phyloP scores from a whole-genome alignment of 768 basidiomycete species.

The Russula emetica region DNA sequence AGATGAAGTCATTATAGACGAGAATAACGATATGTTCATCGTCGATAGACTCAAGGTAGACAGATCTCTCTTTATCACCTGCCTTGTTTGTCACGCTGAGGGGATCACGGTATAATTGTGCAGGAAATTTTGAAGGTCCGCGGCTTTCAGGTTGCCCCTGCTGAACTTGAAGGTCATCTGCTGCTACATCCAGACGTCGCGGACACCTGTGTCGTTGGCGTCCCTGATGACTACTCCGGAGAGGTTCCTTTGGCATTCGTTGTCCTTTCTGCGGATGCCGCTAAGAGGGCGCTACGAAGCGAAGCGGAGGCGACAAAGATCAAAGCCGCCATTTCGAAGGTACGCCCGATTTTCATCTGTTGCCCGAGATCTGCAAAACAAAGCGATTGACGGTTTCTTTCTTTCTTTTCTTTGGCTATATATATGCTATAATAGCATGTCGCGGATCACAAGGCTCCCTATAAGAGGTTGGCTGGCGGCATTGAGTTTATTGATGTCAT shows the following conservation, averaged over 20 bases:
- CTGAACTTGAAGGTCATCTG: constrained; percentile 66
- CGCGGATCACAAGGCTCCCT: constrained; percentile 34
- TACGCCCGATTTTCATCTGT: background rate
- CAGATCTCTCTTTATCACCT: background rate
- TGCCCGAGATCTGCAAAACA: background rate
- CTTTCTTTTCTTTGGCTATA: background rate
- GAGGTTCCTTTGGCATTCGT: constrained; percentile 70
- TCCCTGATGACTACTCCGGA: constrained; percentile 66
- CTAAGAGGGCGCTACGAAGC: constrained; percentile 11
- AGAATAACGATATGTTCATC: constrained; percentile 54
- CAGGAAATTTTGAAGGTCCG: constrained; percentile 66
- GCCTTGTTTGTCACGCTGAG: constrained; percentile 25
- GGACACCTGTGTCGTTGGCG: constrained; percentile 59
- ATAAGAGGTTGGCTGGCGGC: constrained; percentile 39
- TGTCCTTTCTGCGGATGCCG: constrained; percentile 39
- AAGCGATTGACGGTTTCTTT: background rate
- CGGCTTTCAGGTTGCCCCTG: constrained; percentile 73
- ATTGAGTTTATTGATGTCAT: constrained; percentile 38
- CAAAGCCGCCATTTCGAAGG: constrained; percentile 24
- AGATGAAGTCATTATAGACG: constrained; percentile 54
- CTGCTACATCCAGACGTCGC: constrained; percentile 55
- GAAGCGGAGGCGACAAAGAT: constrained; percentile 9
- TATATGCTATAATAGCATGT: constrained; percentile 32
- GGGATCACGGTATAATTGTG: background rate
- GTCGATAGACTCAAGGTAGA: constrained; percentile 57